Percentiles rank a stretch among this genome's conserved stretches.
Evolutionary conservation across 2,329 filamentous ascomycete genomes (phyloP).

Genomic region (Nigrospora oryzae): DNA sequence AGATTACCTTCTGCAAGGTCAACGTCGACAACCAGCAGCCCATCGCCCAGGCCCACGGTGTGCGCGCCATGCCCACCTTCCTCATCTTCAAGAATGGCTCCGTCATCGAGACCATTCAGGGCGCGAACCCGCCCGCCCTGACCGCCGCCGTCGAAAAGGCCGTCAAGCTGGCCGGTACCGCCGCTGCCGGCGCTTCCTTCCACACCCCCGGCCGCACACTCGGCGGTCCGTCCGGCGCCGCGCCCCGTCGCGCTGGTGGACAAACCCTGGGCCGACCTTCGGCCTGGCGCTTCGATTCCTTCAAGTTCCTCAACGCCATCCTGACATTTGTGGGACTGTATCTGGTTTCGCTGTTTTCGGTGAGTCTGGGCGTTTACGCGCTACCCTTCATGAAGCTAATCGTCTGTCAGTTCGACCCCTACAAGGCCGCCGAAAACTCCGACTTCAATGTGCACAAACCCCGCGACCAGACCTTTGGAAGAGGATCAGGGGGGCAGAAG

Average conservation of each 20-base stretch:
- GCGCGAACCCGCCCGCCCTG: slow-evolving; percentile 71
- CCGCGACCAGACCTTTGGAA: slow-evolving; percentile 12
- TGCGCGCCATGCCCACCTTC: slow-evolving; percentile 91
- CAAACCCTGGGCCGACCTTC: slow-evolving; percentile 10
- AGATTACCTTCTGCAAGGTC: slow-evolving; percentile 85
- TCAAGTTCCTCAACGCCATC: slow-evolving; percentile 38
- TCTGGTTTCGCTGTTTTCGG: slow-evolving; percentile 52
- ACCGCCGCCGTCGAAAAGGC: slow-evolving; percentile 68
- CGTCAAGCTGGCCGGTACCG: slow-evolving; percentile 40
- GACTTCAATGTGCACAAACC: slow-evolving; percentile 46
- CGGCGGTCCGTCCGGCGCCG: slow-evolving; percentile 27
- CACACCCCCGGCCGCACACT: slow-evolving; percentile 49
- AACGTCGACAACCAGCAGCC: slow-evolving; percentile 78
- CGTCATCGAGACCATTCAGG: slow-evolving; percentile 67
- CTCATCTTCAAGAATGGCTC: slow-evolving; percentile 75
- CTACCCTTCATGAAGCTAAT: neutral
- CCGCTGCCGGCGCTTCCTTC: slow-evolving; percentile 39
- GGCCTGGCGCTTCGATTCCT: slow-evolving; percentile 25
- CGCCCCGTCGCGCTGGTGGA: slow-evolving; percentile 9
- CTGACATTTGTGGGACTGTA: slow-evolving; percentile 53
- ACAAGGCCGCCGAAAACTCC: slow-evolving; percentile 51
- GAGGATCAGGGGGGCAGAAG: slow-evolving; percentile 13
- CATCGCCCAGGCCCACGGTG: slow-evolving; percentile 67
- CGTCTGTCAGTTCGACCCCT: slow-evolving; percentile 46
- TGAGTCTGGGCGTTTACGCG: slow-evolving; percentile 23